A percentile compares a stretch with the other conserved stretches of the same genome.
Conservation (phyloP, 2,329 filamentous ascomycete genomes). For the Hypoxylon sp. region DNA sequence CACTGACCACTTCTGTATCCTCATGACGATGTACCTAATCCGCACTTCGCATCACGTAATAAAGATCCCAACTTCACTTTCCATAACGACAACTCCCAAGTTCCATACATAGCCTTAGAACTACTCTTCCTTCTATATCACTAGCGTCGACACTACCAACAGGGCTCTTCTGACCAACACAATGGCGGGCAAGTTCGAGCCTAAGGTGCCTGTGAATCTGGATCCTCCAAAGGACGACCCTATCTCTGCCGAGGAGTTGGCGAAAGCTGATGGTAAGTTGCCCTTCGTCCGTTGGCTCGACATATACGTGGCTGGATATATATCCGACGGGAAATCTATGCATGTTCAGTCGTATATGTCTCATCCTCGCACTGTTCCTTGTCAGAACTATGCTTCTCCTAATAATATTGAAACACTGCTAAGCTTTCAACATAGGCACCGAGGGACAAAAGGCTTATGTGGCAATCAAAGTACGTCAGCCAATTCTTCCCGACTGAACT, state of each 20-base stretch:
- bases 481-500: neutral
- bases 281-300: neutral
- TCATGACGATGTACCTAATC: conserved; percentile 10
- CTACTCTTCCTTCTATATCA: conserved; percentile 33
- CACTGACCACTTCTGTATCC: conserved; percentile 7
- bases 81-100: neutral
- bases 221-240: conserved; percentile 88
- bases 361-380: neutral
- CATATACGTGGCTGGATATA: neutral
- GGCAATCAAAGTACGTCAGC: conserved; percentile 72
- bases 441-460: conserved; percentile 76
- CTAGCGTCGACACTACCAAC: neutral
- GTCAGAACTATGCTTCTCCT: neutral
- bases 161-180: conserved; percentile 33
- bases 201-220: conserved; percentile 81
- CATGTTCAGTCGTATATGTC: conserved; percentile 1
- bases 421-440: conserved; percentile 62
- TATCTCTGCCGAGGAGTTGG: conserved; percentile 84
- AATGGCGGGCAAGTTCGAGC: conserved; percentile 79
- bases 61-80: neutral
- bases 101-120: neutral
- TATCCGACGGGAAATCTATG: neutral
- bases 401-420: conserved; percentile 30
- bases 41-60: conserved; percentile 6
- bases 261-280: conserved; percentile 82